These are phyloP conservation scores for Debaryomyces maramus DNA, from an alignment of 805 yeast species.

Conservation along the genomic window DNA sequence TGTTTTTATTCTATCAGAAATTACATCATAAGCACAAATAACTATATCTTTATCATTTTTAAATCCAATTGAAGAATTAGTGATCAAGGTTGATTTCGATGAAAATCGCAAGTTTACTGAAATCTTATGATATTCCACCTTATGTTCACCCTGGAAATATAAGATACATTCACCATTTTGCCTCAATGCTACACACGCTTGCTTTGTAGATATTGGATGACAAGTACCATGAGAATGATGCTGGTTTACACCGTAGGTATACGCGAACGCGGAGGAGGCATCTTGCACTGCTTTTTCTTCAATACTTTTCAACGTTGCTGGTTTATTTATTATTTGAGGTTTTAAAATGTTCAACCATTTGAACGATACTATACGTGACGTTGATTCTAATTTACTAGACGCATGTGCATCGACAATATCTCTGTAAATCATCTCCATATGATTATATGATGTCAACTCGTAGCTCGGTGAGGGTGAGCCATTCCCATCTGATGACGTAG, in stretches of 20 bases:
- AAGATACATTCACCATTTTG: slow-evolving; percentile 59
- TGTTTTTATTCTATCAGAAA: slow-evolving; percentile 37
- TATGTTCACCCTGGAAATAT: slow-evolving; percentile 65
- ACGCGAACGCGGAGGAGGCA: slow-evolving; percentile 23
- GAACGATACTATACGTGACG: slow-evolving; percentile 44
- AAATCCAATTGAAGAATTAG: slow-evolving; percentile 55
- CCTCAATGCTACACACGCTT: slow-evolving; percentile 68
- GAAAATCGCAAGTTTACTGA: slow-evolving; percentile 20
- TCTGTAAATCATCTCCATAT: slow-evolving; percentile 48
- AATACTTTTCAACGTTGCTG: slow-evolving; percentile 44
- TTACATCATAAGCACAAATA: slow-evolving; percentile 41
- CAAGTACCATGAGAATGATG: slow-evolving; percentile 58
- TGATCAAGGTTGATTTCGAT: slow-evolving; percentile 22
- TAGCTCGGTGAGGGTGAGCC: slow-evolving; percentile 36
- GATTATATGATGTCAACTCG: slow-evolving; percentile 45
- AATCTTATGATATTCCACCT: slow-evolving; percentile 53
- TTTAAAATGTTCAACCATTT: slow-evolving; percentile 79
- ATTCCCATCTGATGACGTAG: slow-evolving; percentile 8
- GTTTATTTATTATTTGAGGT: slow-evolving; percentile 57
- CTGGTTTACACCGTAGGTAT: slow-evolving; percentile 59
- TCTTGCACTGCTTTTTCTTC: slow-evolving; percentile 4
- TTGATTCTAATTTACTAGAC: slow-evolving; percentile 9
- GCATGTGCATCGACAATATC: slow-evolving; percentile 29
- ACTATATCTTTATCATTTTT: slow-evolving; percentile 46
- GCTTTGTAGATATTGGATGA: slow-evolving; percentile 68